phyloP scores from a whole-genome alignment of 768 basidiomycete species.

The Lactarius hatsudake region DNA sequence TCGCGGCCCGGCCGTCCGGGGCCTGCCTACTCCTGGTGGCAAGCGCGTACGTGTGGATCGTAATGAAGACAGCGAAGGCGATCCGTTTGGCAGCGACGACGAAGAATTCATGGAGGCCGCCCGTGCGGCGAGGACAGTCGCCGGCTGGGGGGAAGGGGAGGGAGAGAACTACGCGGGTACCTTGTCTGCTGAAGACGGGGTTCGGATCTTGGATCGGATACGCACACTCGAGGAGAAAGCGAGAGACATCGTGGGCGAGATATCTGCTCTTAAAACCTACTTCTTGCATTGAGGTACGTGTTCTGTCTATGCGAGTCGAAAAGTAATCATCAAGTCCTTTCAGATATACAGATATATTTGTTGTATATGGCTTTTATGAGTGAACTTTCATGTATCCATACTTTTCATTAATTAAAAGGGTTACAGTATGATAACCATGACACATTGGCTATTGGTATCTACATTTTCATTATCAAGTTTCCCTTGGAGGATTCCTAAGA shows the following conservation, averaged over 20 bases:
- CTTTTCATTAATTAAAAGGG: conserved; percentile 21
- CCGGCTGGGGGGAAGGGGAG: conserved; percentile 16
- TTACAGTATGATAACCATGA: conserved; percentile 14
- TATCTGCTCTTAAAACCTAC: conserved; percentile 25
- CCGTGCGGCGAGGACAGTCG: conserved; percentile 13
- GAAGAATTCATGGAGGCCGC: conserved; percentile 26
- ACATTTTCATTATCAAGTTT: not conserved
- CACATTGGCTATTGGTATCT: not conserved
- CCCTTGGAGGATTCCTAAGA: not conserved
- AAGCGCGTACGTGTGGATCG: conserved; percentile 23
- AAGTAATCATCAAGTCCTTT: not conserved
- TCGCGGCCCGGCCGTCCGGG: conserved; percentile 15
- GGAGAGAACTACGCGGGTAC: conserved; percentile 10
- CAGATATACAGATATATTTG: conserved; percentile 6
- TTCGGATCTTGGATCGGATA: conserved; percentile 21
- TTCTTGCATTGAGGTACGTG: conserved; percentile 23
- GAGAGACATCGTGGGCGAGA: conserved; percentile 25
- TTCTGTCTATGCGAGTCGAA: not conserved
- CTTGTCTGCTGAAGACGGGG: conserved; percentile 19
- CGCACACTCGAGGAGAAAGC: conserved; percentile 24
- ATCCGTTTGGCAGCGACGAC: conserved; percentile 23
- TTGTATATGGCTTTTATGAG: conserved; percentile 23
- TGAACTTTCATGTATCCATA: conserved; percentile 25
- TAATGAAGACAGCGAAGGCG: conserved; percentile 21
- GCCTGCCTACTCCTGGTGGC: not conserved